Evolutionary conservation across 805 yeast species (phyloP).

Genomic region (Suhomyces emberorum): DNA sequence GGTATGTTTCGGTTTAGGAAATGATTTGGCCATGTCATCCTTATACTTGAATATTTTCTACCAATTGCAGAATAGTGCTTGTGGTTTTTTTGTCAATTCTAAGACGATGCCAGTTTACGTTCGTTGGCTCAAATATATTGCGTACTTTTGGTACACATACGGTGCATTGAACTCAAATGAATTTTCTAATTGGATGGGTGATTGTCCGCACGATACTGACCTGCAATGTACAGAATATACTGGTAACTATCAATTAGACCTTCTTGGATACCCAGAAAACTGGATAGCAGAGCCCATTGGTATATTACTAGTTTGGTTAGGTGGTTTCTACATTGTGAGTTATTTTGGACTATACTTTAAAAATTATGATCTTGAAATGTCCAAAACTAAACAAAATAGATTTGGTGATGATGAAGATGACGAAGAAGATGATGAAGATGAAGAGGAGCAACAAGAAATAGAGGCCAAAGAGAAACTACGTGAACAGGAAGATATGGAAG

Average conservation of each 20-base stretch:
- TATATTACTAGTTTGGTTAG: conserved; percentile 17
- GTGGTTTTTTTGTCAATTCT: conserved; percentile 78
- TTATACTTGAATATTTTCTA: conserved; percentile 60
- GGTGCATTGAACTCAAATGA: conserved; percentile 67
- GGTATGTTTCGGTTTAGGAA: conserved; percentile 49
- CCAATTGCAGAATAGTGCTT: conserved; percentile 72
- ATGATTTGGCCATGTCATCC: conserved; percentile 62
- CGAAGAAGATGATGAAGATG: conserved; percentile 9
- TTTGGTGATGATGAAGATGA: conserved; percentile 16
- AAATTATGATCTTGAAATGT: conserved; percentile 21
- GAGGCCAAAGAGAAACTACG: background rate
- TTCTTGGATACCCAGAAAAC: conserved; percentile 20
- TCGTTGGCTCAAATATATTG: conserved; percentile 75
- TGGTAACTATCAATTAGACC: conserved; percentile 19
- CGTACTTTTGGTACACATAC: conserved; percentile 76
- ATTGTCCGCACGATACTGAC: conserved; percentile 39
- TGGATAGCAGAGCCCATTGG: conserved; percentile 25
- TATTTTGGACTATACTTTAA: conserved; percentile 13
- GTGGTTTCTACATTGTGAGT: conserved; percentile 17
- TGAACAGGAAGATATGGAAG: background rate
- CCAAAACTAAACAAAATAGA: conserved; percentile 19
- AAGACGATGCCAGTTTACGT: conserved; percentile 78
- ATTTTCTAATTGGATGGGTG: conserved; percentile 59
- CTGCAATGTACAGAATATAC: conserved; percentile 18
- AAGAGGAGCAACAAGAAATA: background rate